Evolutionary conservation across 2,329 filamentous ascomycete species (phyloP).

Genomic region (Neofusicoccum umdonicola): DNA sequence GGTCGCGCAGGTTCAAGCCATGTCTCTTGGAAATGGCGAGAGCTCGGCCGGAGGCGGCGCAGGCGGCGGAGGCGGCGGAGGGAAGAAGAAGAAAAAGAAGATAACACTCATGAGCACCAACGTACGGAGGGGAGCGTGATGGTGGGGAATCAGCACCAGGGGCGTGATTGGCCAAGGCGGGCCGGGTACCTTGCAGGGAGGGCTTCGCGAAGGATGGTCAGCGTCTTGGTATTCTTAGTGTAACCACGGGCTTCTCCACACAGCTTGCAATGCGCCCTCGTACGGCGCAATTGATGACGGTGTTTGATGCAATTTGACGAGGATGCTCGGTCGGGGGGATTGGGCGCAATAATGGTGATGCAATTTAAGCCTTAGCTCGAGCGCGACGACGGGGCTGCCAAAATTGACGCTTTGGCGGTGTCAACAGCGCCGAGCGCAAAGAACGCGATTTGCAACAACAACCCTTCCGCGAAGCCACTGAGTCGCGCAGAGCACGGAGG

Average conservation of each 20-base stretch:
- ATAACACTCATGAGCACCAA: conserved; percentile 68
- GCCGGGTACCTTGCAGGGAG: conserved; percentile 15
- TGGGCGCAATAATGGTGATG: neutral
- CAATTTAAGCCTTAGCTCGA: conserved; percentile 6
- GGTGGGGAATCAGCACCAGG: neutral
- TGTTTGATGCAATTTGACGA: neutral
- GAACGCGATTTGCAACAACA: conserved; percentile 11
- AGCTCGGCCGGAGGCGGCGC: conserved; percentile 30
- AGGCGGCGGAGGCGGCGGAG: conserved; percentile 23
- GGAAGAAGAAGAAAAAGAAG: conserved; percentile 65
- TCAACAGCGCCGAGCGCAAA: neutral
- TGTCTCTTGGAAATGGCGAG: conserved; percentile 33
- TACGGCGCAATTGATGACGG: neutral
- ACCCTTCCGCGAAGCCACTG: neutral
- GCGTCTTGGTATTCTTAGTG: neutral
- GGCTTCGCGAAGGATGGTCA: conserved; percentile 6
- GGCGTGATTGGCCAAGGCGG: conserved; percentile 6
- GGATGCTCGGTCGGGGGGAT: neutral
- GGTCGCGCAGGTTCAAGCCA: conserved; percentile 48
- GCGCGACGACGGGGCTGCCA: conserved; percentile 8
- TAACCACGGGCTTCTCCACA: neutral
- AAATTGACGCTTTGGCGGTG: conserved; percentile 9
- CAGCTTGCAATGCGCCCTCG: neutral
- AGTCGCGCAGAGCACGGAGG: conserved; percentile 12
- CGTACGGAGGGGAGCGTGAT: conserved; percentile 56